Conservation (phyloP, 202 grass and related monocot genomes). For the Musa balbisiana region DNA sequence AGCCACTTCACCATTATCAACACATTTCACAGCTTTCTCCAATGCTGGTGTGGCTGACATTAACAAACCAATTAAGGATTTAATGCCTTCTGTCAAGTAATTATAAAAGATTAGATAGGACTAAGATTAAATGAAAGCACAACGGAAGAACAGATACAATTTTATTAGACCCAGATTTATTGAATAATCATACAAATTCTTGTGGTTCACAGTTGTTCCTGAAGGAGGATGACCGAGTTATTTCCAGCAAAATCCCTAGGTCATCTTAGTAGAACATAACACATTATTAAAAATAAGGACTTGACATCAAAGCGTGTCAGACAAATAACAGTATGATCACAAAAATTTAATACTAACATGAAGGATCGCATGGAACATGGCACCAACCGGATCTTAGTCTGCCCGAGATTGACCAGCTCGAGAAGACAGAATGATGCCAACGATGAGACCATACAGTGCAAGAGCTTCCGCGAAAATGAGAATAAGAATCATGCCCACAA, state of each 20-base stretch:
- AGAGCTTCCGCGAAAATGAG: conserved; percentile 11
- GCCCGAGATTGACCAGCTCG: conserved; percentile 10
- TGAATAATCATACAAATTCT: neutral
- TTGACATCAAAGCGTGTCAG: neutral
- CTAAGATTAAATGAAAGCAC: neutral
- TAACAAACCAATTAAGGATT: too few relatives aligned
- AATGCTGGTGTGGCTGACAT: too few relatives aligned
- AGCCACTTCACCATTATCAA: too few relatives aligned
- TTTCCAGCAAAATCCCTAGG: neutral
- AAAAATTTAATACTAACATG: neutral
- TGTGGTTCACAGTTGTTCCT: neutral
- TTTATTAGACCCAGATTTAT: neutral
- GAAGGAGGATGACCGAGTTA: neutral
- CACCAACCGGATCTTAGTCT: neutral
- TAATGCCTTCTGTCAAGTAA: too few relatives aligned
- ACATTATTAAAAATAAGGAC: neutral
- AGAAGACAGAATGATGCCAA: conserved; percentile 6
- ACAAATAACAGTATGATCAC: conserved; percentile 1
- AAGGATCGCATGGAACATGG: neutral
- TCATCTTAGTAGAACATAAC: neutral
- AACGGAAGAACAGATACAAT: neutral
- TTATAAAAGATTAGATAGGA: too few relatives aligned
- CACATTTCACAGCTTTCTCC: too few relatives aligned
- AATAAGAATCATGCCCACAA: conserved; percentile 16
- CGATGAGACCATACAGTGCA: conserved; percentile 5